phyloP scores from a whole-genome alignment of 768 basidiomycete genomes.

The Kwoniella shandongensis region DNA sequence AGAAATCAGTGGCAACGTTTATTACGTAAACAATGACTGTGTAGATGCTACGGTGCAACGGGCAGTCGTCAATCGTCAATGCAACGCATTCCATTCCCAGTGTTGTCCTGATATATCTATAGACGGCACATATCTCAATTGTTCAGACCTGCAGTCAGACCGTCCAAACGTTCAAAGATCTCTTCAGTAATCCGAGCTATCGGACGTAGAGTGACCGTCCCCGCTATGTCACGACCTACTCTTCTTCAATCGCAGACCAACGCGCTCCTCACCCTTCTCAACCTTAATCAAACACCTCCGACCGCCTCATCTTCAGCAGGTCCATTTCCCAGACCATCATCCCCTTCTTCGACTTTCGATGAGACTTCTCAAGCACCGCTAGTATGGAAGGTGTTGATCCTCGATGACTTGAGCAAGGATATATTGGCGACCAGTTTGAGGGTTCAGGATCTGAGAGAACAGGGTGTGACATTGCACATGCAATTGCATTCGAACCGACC shows the following conservation, averaged over 20 bases:
- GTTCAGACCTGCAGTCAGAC: too few relatives aligned
- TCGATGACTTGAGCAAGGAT: conserved; percentile 95
- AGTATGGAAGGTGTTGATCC: conserved; percentile 92
- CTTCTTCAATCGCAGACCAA: conserved; percentile 86
- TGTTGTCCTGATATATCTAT: too few relatives aligned
- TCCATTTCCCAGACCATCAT: conserved; percentile 53
- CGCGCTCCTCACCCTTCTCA: conserved; percentile 79
- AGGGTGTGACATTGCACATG: conserved; percentile 97
- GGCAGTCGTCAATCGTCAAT: too few relatives aligned
- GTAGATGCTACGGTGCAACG: too few relatives aligned
- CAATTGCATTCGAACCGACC: conserved; percentile 89
- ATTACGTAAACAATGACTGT: too few relatives aligned
- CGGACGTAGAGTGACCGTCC: not conserved
- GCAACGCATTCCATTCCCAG: too few relatives aligned
- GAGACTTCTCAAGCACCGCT: conserved; percentile 62
- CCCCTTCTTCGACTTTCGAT: conserved; percentile 28
- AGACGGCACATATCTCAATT: too few relatives aligned
- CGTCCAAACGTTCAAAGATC: too few relatives aligned
- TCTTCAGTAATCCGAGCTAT: too few relatives aligned
- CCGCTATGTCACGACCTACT: conserved; percentile 52
- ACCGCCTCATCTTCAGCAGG: conserved; percentile 50
- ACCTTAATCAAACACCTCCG: conserved; percentile 67
- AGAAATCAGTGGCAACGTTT: too few relatives aligned
- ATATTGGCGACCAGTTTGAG: conserved; percentile 90
- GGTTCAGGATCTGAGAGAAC: conserved; percentile 93